Evolutionary conservation across 169 alveolate species (phyloP), one percentile per base, ranked within the genome.

Genomic region (Plasmodium cynomolgi): DNA sequence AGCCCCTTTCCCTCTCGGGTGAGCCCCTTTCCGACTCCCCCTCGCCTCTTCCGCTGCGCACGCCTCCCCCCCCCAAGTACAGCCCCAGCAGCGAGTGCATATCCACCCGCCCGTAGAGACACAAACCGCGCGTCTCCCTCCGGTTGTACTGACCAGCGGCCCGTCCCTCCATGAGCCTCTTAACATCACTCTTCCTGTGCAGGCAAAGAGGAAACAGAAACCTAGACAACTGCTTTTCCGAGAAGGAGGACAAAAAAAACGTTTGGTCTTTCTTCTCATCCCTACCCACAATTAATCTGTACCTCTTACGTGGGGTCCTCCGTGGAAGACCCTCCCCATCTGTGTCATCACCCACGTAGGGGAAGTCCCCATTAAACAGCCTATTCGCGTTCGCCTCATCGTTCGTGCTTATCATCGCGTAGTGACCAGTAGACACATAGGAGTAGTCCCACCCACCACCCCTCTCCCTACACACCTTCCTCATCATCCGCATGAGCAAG

Each of bases 321-420:
- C 5, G n/a, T 54, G 20, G 1, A 1, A 31, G 13, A 11, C 8
- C 1, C 33, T 72, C 9, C 17, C 17, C 37, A n/a, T 84, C 29
- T 34, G 15, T 3, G 33, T 41, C 56, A 15, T 20, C 83, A 26
- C 50, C 31, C 23, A 37, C 68, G 41, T 34, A 77, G 15, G 75
- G 84, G 34, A 84, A 41, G 26, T 84, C 1, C 47, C 82, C 73
- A 68, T 47, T 90, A 81, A 90, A 90, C 7, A 90, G 6, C 8
- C 56, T 90, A 23, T 90, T 90, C 17, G 72, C 83, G 34, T 90
- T 90, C 7, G 6, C 0, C 11, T 37, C 15, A 58, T 90, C 84
- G n/a, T 90, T 90, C 15, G 94, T 90, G 17, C 84, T 44, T 81
- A 90, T 79, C 90, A 90, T 90, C 29, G 94, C 94, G 50, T 90